phyloP scores from a whole-genome alignment of 768 basidiomycete genomes.

The Mycena floridula region DNA sequence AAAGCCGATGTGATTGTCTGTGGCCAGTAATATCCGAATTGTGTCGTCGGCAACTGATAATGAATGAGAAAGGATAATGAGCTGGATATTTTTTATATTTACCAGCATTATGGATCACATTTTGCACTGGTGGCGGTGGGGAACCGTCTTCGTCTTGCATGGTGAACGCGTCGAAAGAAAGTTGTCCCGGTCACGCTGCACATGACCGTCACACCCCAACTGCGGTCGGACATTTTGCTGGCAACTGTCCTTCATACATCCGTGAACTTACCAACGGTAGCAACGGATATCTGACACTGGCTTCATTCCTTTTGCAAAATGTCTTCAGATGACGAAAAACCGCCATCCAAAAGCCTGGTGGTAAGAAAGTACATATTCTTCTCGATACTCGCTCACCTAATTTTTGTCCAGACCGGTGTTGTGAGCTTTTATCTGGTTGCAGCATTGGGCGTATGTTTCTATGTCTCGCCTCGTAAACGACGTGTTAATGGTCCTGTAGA shows the following conservation, averaged over 20 bases:
- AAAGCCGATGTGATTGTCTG: slow-evolving; percentile 95
- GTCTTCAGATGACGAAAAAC: slow-evolving; percentile 22
- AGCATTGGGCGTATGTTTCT: slow-evolving; percentile 66
- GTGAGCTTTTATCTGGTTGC: slow-evolving; percentile 88
- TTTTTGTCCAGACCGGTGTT: slow-evolving; percentile 50
- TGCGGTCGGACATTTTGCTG: not conserved
- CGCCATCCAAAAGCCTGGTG: slow-evolving; percentile 37
- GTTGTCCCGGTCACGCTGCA: not conserved
- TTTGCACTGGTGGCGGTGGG: slow-evolving; percentile 21
- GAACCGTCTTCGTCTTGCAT: slow-evolving; percentile 18
- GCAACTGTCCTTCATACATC: too few species aligned
- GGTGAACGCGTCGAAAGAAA: slow-evolving; percentile 7
- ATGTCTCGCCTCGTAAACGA: not conserved
- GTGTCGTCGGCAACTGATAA: slow-evolving; percentile 55
- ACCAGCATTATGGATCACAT: slow-evolving; percentile 33
- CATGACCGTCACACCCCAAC: not conserved
- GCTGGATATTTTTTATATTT: slow-evolving; percentile 12
- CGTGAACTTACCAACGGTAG: too few species aligned
- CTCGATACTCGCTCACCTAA: not conserved
- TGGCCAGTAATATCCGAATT: slow-evolving; percentile 82
- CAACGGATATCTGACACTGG: not conserved
- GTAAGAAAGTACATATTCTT: slow-evolving; percentile 24
- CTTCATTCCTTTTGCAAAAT: slow-evolving; percentile 13
- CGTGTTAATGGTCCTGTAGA: slow-evolving; percentile 34
- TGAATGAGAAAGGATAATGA: slow-evolving; percentile 4